Percentiles rank a stretch among this genome's conserved stretches.
phyloP scores from a whole-genome alignment of 805 yeast genomes.

The Candida loeiensis region DNA sequence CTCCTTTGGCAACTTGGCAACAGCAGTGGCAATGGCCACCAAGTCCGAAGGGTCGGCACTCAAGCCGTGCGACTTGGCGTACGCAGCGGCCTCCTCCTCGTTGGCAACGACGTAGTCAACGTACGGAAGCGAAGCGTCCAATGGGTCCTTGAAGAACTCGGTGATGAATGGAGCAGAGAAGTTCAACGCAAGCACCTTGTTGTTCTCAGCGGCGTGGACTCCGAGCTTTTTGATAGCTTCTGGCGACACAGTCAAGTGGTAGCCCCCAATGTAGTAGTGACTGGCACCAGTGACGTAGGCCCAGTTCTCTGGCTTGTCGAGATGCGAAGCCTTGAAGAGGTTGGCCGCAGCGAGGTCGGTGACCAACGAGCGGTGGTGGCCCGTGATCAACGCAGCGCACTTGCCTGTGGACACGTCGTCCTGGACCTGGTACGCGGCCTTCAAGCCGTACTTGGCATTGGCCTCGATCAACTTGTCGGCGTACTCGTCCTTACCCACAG shows the following conservation, averaged over 20 bases:
- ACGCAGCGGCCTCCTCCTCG: slow-evolving; percentile 95
- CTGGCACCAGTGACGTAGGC: slow-evolving; percentile 72
- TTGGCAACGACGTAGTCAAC: slow-evolving; percentile 91
- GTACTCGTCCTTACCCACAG: slow-evolving; percentile 91
- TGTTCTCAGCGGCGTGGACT: slow-evolving; percentile 80
- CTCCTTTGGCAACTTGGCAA: slow-evolving; percentile 75
- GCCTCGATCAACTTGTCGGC: slow-evolving; percentile 78
- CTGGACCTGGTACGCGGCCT: slow-evolving; percentile 80
- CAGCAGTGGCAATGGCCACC: slow-evolving; percentile 71
- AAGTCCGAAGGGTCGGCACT: slow-evolving; percentile 51
- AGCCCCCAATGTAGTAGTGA: slow-evolving; percentile 94
- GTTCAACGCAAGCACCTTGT: slow-evolving; percentile 79
- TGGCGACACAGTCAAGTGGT: slow-evolving; percentile 96
- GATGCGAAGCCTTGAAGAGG: slow-evolving; percentile 86
- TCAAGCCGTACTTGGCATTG: slow-evolving; percentile 83
- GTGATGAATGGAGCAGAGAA: slow-evolving; percentile 96
- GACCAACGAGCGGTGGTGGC: slow-evolving; percentile 84
- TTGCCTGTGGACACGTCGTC: slow-evolving; percentile 83
- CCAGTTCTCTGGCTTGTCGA: slow-evolving; percentile 90
- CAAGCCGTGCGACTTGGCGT: slow-evolving; percentile 80
- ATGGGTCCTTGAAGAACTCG: slow-evolving; percentile 88
- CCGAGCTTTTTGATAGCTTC: slow-evolving; percentile 89
- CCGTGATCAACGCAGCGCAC: slow-evolving; percentile 93
- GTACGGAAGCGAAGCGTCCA: slow-evolving; percentile 77
- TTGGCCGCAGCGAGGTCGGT: slow-evolving; percentile 98